phyloP scores from a whole-genome alignment of 2,329 filamentous ascomycete species.

The Fusarium subtropicale region DNA sequence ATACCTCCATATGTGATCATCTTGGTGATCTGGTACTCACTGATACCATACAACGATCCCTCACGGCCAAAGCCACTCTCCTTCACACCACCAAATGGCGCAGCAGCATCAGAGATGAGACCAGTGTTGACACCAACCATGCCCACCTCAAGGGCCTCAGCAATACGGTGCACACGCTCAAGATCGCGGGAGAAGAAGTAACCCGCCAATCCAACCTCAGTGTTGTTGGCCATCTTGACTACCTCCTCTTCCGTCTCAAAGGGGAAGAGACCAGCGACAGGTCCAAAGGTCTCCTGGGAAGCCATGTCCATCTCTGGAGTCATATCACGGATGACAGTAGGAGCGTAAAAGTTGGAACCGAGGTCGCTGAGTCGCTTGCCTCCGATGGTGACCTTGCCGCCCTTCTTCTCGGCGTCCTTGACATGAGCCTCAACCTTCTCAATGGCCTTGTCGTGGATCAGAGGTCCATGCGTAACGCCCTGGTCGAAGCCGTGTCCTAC shows the following conservation, averaged over 20 bases:
- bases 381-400: slow-evolving; percentile 78
- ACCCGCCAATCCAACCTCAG: slow-evolving; percentile 89
- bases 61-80: slow-evolving; percentile 84
- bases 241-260: slow-evolving; percentile 93
- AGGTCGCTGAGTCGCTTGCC: slow-evolving; percentile 79
- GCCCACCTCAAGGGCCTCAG: slow-evolving; percentile 80
- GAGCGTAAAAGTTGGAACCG: slow-evolving; percentile 88
- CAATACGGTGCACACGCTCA: slow-evolving; percentile 69
- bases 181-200: slow-evolving; percentile 87
- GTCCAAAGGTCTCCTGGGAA: slow-evolving; percentile 93
- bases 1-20: slow-evolving; percentile 67
- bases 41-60: slow-evolving; percentile 80
- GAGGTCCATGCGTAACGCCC: slow-evolving; percentile 80
- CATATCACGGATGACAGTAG: slow-evolving; percentile 90
- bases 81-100: slow-evolving; percentile 83
- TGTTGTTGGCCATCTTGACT: slow-evolving; percentile 81
- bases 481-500: slow-evolving; percentile 80
- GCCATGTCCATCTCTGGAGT: slow-evolving; percentile 86
- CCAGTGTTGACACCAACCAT: slow-evolving; percentile 91
- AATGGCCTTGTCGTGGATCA: slow-evolving; percentile 87
- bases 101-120: slow-evolving; percentile 67
- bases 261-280: slow-evolving; percentile 88
- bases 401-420: slow-evolving; percentile 80
- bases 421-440: slow-evolving; percentile 84
- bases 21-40: slow-evolving; percentile 81